These are phyloP conservation scores for Zygosaccharomyces pseudorouxii DNA, from an alignment of 805 yeast genomes.

Conservation along the genomic window DNA sequence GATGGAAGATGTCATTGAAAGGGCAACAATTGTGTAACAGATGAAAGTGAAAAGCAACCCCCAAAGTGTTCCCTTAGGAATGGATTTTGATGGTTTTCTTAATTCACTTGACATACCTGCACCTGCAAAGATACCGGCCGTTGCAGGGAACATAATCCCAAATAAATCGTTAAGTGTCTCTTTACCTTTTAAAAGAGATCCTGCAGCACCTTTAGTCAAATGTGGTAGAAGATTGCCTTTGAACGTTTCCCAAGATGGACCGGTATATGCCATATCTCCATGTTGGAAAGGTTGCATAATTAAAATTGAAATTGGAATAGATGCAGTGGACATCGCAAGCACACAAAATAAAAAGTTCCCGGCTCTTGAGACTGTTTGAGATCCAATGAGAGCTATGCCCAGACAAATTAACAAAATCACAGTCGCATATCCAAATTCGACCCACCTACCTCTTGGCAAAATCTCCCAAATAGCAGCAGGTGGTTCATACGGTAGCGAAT, in stretches of 20 bases:
- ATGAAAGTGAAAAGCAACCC: constrained; percentile 75
- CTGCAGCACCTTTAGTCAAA: constrained; percentile 90
- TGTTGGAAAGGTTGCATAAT: constrained; percentile 60
- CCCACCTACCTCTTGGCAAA: constrained; percentile 68
- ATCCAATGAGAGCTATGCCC: constrained; percentile 72
- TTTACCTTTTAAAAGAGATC: constrained; percentile 54
- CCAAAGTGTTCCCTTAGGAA: constrained; percentile 89
- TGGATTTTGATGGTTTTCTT: constrained; percentile 76
- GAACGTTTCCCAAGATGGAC: constrained; percentile 66
- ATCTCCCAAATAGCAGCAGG: constrained; percentile 39
- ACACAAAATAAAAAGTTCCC: constrained; percentile 70
- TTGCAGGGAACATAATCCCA: constrained; percentile 96
- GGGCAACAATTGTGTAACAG: constrained; percentile 73
- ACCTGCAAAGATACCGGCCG: constrained; percentile 98
- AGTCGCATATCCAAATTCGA: constrained; percentile 69
- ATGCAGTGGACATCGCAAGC: constrained; percentile 64
- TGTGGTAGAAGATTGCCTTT: constrained; percentile 66
- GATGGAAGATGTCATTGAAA: constrained; percentile 72
- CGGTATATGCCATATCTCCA: constrained; percentile 54
- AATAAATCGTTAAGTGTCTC: constrained; percentile 83
- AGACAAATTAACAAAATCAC: constrained; percentile 65
- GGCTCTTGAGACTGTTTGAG: constrained; percentile 74
- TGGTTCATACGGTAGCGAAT: constrained; percentile 43
- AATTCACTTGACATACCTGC: constrained; percentile 98
- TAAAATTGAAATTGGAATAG: constrained; percentile 75